A percentile compares a stretch with the other conserved stretches of the same genome.
These are phyloP conservation scores for Actinidia arguta DNA, from an alignment of 179 eudicot genomes.

Conservation along the genomic window DNA sequence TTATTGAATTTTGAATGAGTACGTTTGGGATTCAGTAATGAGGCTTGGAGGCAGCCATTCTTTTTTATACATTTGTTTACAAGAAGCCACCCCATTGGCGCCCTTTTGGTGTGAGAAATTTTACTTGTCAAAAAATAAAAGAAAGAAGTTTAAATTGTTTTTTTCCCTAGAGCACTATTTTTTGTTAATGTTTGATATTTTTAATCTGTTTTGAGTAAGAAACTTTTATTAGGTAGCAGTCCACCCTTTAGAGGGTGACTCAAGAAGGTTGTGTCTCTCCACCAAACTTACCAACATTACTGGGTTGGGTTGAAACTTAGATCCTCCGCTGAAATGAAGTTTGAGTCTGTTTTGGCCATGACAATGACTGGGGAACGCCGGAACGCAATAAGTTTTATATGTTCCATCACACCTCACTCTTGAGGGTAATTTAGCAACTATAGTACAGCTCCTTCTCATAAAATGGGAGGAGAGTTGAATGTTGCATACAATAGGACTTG, in stretches of 20 bases:
- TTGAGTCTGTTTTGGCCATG: too few species aligned
- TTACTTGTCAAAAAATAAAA: background rate
- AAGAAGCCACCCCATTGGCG: background rate
- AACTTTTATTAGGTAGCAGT: background rate
- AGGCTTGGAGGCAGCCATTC: background rate
- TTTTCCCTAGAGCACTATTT: too few species aligned
- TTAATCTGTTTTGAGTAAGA: too few species aligned
- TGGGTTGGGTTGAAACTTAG: too few species aligned
- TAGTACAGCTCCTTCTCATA: background rate
- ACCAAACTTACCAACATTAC: too few species aligned
- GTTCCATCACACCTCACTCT: background rate
- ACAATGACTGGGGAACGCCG: too few species aligned
- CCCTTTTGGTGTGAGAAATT: background rate
- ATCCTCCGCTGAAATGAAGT: too few species aligned
- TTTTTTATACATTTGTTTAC: background rate
- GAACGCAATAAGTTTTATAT: background rate
- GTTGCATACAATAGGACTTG: too few species aligned
- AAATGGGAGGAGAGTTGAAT: background rate
- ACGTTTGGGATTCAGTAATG: background rate
- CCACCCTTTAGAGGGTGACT: background rate
- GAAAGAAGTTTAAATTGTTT: too few species aligned
- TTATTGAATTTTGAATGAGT: background rate
- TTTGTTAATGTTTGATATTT: too few species aligned
- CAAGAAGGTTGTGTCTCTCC: too few species aligned
- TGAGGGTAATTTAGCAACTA: background rate